Evolutionary conservation across 306 rosid genomes (phyloP).

Genomic region (Lathyrus sativus): DNA sequence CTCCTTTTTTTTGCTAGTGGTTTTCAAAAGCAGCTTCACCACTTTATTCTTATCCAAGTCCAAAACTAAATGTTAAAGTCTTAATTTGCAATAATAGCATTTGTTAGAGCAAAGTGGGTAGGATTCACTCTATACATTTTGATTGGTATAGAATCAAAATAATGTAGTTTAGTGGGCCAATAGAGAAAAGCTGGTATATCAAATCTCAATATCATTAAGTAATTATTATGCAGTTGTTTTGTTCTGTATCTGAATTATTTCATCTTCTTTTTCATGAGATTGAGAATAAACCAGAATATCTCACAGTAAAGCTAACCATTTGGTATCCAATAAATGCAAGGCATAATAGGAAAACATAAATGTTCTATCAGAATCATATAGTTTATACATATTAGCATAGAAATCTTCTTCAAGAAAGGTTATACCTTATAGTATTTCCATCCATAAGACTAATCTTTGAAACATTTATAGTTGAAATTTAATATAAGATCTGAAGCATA

Average conservation of each 20-base stretch:
- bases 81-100: neutral
- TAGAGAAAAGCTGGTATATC: constrained; percentile 37
- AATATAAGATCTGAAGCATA: neutral
- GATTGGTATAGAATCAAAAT: constrained; percentile 34
- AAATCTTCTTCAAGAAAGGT: neutral
- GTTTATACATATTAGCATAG: constrained; percentile 1
- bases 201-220: constrained; percentile 34
- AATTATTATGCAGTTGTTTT: constrained; percentile 32
- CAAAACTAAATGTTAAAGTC: neutral
- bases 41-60: too few relatives aligned
- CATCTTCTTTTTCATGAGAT: constrained; percentile 10
- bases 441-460: neutral
- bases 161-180: constrained; percentile 26
- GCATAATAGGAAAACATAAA: constrained; percentile 23
- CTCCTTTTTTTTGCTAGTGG: too few relatives aligned
- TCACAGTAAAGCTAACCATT: constrained; percentile 21
- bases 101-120: constrained; percentile 4
- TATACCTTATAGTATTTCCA: neutral
- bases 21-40: too few relatives aligned
- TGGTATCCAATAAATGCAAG: constrained; percentile 15
- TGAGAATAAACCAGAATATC: constrained; percentile 42
- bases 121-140: constrained; percentile 27
- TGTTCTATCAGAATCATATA: constrained; percentile 2
- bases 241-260: constrained; percentile 23
- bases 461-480: constrained; percentile 9